A percentile compares a stretch with the other conserved stretches of the same genome.
Evolutionary conservation across 2,329 filamentous ascomycete species (phyloP).

Genomic region (Didymella lethalis): DNA sequence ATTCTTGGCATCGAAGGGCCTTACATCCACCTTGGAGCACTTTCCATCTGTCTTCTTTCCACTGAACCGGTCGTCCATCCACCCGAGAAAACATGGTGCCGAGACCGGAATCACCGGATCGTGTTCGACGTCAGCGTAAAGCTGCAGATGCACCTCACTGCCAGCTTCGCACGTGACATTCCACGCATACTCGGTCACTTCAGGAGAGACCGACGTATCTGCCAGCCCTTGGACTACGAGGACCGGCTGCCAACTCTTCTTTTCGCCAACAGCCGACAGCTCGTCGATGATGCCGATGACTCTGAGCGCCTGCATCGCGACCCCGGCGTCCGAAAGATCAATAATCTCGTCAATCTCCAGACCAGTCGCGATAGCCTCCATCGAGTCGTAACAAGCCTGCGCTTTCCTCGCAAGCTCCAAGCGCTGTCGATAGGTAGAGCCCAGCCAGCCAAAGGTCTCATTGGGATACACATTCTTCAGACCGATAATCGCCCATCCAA

Average conservation of each 20-base stretch:
- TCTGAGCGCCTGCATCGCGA: background rate
- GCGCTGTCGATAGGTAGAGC: constrained; percentile 1
- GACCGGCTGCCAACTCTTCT: background rate
- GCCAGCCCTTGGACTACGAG: constrained; percentile 3
- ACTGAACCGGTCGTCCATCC: constrained; percentile 8
- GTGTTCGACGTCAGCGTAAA: constrained; percentile 5
- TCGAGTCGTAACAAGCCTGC: constrained; percentile 8
- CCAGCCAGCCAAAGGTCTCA: constrained; percentile 1
- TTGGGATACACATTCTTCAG: constrained; percentile 3
- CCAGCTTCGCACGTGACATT: constrained; percentile 4
- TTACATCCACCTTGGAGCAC: background rate
- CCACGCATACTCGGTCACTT: constrained; percentile 6
- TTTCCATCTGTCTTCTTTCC: background rate
- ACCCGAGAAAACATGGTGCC: background rate
- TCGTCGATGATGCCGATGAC: constrained; percentile 3
- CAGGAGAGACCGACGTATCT: constrained; percentile 6
- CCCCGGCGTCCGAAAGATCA: background rate
- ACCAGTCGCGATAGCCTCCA: constrained; percentile 5
- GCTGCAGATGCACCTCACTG: constrained; percentile 7
- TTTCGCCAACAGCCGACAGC: background rate
- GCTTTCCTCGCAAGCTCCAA: constrained; percentile 5
- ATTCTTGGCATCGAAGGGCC: background rate
- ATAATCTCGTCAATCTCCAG: constrained; percentile 7
- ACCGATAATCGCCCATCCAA: constrained; percentile 5
- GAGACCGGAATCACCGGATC: background rate